Base-by-base conservation (phyloP, 345 rosid species). In the Rhizophora mangle region DNA sequence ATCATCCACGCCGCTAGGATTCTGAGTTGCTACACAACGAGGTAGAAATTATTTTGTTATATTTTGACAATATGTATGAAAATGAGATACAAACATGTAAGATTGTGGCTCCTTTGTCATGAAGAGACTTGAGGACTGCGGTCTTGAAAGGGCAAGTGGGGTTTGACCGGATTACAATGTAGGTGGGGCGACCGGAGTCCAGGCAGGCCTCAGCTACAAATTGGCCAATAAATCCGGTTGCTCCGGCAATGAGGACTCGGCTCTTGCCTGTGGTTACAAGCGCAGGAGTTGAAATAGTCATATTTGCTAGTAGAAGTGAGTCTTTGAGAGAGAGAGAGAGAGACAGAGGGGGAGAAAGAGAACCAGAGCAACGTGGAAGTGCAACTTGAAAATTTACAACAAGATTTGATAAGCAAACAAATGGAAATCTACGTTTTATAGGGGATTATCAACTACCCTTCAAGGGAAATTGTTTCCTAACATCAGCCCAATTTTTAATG, bases 151-250 rank as follows among this genome's bases (percentile, higher is more conserved):
- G 73, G 75, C 63, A 16, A 30, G 62, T 34, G 5, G 61, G 55
- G 39, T 59, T 60, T 6, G 88, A 68, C 55, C 86, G 78, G 63
- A 80, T 70, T n/a, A 89, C 83, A 67, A 87, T 26, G 57, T 82
- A 85, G 2, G 91, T 87, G 22, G 83, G 79, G n/a, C 83, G 82
- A 19, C 88, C 90, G 43, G 84, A 58, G 24, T 68, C 74, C 8
- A 87, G 67, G 82, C 95, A 84, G 20, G 89, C 91, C 22, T 79
- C 79, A 0, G 87, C 81, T 49, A 89, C 57, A 46, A 81, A 87
- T 43, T 64, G 85, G 59, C 95, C 95, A 24, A 89, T 87, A 62
- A 87, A 82, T 5, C 95, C 95, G 18, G 86, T 77, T 11, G 88
- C 88, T 61, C 95, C 95, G 47, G 68, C 71, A 15, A 89, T 60